Conservation (phyloP, 805 yeast species). For the Lipomyces yamadae region DNA sequence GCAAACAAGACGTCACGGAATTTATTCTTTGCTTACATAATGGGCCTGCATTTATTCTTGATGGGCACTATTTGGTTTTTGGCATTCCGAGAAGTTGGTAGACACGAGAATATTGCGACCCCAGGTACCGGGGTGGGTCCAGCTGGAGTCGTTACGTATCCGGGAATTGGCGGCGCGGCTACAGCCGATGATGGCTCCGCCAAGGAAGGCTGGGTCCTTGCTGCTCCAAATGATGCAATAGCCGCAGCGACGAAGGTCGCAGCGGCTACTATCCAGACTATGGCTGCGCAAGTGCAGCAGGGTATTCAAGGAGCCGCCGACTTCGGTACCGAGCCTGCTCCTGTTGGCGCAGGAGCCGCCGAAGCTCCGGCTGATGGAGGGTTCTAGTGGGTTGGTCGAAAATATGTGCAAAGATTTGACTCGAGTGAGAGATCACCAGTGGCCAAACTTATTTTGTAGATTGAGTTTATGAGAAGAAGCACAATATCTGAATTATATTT, state of each 20-base stretch:
- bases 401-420: not conserved
- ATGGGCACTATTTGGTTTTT: slow-evolving; percentile 48
- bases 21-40: slow-evolving; percentile 73
- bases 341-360: slow-evolving; percentile 11
- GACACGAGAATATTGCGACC: slow-evolving; percentile 23
- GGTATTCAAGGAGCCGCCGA: not conserved
- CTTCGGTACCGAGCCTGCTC: slow-evolving; percentile 11
- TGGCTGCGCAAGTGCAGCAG: not conserved
- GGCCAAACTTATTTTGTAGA: not conserved
- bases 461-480: not conserved
- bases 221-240: slow-evolving; percentile 1
- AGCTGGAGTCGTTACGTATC: slow-evolving; percentile 8
- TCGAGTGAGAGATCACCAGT: not conserved
- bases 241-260: slow-evolving; percentile 10
- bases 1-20: slow-evolving; percentile 74
- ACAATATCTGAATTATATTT: not conserved
- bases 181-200: not conserved
- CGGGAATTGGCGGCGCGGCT: slow-evolving; percentile 4
- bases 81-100: slow-evolving; percentile 35
- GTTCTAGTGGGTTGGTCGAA: not conserved
- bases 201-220: slow-evolving; percentile 14
- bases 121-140: slow-evolving; percentile 8
- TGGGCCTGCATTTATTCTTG: slow-evolving; percentile 74
- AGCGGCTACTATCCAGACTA: not conserved
- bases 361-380: slow-evolving; percentile 16